phyloP scores from a whole-genome alignment of 2,329 filamentous ascomycete species.

The Periglandula ipomoeae region DNA sequence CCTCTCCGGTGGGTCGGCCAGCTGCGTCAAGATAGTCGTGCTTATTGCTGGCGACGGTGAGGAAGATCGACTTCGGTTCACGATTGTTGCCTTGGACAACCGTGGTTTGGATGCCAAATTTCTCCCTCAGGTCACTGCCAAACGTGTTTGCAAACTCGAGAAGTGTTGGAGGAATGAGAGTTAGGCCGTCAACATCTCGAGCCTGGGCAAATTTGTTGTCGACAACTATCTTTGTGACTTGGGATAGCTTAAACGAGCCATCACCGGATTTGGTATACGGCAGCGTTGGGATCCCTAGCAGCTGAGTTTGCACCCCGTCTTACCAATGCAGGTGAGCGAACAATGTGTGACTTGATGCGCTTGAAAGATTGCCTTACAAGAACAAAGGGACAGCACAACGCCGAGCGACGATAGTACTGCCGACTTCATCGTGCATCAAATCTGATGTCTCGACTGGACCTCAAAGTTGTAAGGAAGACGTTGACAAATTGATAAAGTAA shows the following conservation, averaged over 20 bases:
- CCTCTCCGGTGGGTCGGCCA: slow-evolving; percentile 37
- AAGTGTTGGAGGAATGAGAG: slow-evolving; percentile 42
- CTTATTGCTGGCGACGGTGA: slow-evolving; percentile 34
- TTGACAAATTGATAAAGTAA: background rate
- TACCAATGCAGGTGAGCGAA: background rate
- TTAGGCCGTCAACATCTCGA: slow-evolving; percentile 36
- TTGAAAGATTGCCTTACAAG: background rate
- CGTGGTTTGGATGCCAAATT: slow-evolving; percentile 20
- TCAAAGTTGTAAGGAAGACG: background rate
- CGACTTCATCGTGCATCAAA: background rate
- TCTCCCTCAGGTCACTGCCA: slow-evolving; percentile 21
- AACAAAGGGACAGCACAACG: background rate
- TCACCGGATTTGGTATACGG: slow-evolving; percentile 15
- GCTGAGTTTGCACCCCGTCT: background rate
- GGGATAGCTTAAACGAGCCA: slow-evolving; percentile 18
- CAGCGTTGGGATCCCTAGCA: slow-evolving; percentile 24
- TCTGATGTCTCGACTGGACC: background rate
- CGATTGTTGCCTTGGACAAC: slow-evolving; percentile 15
- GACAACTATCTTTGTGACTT: slow-evolving; percentile 31
- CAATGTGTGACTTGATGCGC: background rate
- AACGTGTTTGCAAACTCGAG: slow-evolving; percentile 38
- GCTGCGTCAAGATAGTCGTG: slow-evolving; percentile 33
- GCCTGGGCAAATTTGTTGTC: slow-evolving; percentile 29
- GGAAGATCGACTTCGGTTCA: slow-evolving; percentile 24
- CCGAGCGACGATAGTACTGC: background rate